phyloP scores from a whole-genome alignment of 1,284 basidiomycete genomes.

The Ceratobasidium theobromae region DNA sequence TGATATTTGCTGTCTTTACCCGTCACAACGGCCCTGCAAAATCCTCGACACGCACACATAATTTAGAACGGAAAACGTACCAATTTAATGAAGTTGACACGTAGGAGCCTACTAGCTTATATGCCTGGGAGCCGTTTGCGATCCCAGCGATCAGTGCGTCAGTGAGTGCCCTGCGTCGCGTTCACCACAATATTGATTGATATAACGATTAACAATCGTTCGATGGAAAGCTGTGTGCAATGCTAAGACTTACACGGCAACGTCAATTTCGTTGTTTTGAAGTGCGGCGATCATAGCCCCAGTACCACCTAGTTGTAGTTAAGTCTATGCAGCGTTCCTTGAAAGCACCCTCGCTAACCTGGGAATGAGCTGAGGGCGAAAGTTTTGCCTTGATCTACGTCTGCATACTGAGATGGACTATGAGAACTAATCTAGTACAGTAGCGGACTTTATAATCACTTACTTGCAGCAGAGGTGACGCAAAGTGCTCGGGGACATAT shows the following conservation, averaged over 20 bases:
- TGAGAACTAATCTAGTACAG: background rate
- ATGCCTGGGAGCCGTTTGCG: constrained; percentile 80
- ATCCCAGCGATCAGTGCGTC: constrained; percentile 93
- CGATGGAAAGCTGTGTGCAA: constrained; percentile 5
- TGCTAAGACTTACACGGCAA: constrained; percentile 69
- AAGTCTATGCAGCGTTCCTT: background rate
- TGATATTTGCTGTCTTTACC: constrained; percentile 76
- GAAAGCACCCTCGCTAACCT: constrained; percentile 50
- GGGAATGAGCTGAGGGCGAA: constrained; percentile 89
- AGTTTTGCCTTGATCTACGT: constrained; percentile 63
- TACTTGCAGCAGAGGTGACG: constrained; percentile 67
- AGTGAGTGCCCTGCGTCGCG: constrained; percentile 73
- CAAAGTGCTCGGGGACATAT: constrained; percentile 85
- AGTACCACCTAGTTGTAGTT: constrained; percentile 65
- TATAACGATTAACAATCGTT: background rate
- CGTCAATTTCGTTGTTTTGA: constrained; percentile 81
- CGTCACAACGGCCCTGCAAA: constrained; percentile 83
- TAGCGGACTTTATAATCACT: constrained; percentile 39
- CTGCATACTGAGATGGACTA: constrained; percentile 53
- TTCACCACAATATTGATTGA: background rate
- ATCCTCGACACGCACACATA: background rate
- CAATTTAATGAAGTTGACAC: constrained; percentile 87
- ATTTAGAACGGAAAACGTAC: constrained; percentile 47
- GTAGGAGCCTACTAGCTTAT: constrained; percentile 92
- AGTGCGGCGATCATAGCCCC: constrained; percentile 86